Evolutionary conservation across 2,329 filamentous ascomycete genomes (phyloP).

Genomic region (Cryphonectria carpinicola): DNA sequence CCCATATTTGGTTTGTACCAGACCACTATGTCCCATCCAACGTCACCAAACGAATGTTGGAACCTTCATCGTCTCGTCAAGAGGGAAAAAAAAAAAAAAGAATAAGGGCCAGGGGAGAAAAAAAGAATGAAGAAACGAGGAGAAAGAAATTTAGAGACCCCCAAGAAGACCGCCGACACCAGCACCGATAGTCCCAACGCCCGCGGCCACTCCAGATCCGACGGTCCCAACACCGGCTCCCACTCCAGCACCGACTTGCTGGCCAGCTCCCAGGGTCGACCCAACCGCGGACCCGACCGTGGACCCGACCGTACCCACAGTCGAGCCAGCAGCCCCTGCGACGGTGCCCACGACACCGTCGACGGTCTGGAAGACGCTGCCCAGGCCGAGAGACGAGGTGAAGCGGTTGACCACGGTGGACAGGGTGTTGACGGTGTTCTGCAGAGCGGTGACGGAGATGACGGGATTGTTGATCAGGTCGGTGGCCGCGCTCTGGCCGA

Average conservation of each 20-base stretch:
- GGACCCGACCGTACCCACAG: background rate
- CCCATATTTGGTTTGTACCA: background rate
- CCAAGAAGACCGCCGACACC: conserved; percentile 6
- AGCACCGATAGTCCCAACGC: background rate
- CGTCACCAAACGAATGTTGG: background rate
- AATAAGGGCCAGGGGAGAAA: background rate
- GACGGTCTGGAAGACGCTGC: background rate
- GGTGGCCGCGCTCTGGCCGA: background rate
- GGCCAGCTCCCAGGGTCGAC: background rate
- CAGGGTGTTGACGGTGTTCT: background rate
- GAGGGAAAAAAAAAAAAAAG: no score
- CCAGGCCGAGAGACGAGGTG: conserved; percentile 6
- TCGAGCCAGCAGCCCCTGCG: background rate
- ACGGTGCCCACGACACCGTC: background rate
- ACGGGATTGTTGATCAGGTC: background rate
- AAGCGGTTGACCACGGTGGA: conserved; percentile 3
- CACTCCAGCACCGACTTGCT: background rate
- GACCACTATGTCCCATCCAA: background rate
- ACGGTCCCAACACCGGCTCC: background rate
- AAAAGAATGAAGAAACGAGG: background rate
- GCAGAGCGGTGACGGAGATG: background rate
- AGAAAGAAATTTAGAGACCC: background rate
- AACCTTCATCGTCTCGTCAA: background rate
- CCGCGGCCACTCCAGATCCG: background rate
- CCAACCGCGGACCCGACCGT: background rate